Percentiles rank a stretch among this genome's conserved stretches.
Evolutionary conservation across 306 rosid genomes (phyloP).

Genomic region (Senna tora): DNA sequence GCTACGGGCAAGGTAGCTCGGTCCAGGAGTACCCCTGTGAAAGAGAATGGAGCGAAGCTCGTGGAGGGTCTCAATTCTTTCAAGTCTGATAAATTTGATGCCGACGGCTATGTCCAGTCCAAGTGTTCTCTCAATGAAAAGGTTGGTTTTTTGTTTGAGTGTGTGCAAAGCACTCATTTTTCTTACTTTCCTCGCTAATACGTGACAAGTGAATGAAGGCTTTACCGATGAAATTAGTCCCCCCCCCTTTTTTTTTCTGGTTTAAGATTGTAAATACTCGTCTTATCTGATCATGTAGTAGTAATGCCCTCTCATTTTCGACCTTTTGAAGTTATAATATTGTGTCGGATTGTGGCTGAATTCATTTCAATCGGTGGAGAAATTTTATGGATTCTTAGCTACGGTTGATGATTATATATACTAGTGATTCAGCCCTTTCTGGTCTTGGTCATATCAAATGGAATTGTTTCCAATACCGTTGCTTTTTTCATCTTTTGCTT

Average conservation of each 20-base stretch:
- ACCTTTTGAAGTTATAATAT: not conserved
- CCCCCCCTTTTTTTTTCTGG: not conserved
- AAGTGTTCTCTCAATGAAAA: slow-evolving; percentile 85
- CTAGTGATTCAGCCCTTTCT: not conserved
- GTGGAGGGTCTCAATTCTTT: slow-evolving; percentile 79
- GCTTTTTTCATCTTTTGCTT: not conserved
- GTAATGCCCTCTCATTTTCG: not conserved
- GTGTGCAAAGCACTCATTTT: not conserved
- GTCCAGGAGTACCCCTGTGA: slow-evolving; percentile 56
- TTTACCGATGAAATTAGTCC: not conserved
- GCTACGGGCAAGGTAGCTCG: slow-evolving; percentile 79
- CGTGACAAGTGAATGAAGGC: slow-evolving; percentile 1
- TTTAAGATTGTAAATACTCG: not conserved
- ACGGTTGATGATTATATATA: not conserved
- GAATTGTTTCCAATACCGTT: not conserved
- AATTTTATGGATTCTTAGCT: not conserved
- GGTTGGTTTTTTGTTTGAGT: slow-evolving; percentile 42
- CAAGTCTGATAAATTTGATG: slow-evolving; percentile 84
- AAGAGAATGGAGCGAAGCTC: slow-evolving; percentile 74
- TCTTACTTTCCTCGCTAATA: slow-evolving; percentile 4
- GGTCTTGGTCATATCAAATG: not conserved
- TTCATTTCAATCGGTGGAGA: not conserved
- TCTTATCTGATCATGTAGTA: not conserved
- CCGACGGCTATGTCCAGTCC: slow-evolving; percentile 71
- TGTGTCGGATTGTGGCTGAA: not conserved